Base-by-base conservation (phyloP, 2,329 filamentous ascomycete species). In the Xenosphaeropsis pyriputrescens region DNA sequence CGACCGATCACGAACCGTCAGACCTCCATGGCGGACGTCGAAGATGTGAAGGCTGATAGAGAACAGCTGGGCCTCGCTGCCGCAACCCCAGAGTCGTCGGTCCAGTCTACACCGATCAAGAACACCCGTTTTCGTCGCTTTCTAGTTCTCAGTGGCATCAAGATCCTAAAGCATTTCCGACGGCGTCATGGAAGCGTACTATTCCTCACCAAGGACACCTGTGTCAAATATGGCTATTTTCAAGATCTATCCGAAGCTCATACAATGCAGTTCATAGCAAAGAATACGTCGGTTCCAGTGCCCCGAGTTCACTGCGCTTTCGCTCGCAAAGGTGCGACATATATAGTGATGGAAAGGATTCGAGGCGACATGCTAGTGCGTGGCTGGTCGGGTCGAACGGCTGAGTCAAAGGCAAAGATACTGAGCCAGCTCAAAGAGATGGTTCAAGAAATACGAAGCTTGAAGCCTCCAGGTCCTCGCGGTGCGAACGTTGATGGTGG, bases 271-370 rank as follows among this genome's bases (percentile, higher is more conserved):
- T 60, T 58, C 37, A 45, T 62, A 34, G 46, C 48, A 11, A 40
- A 53, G 33, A 33, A 62, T 40, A 62, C 58, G 13, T 57, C 54
- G 30, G 55, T 61, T 37, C 56, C 58, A 2, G 54, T 60, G 5
- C 57, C 57, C 5, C 58, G 51, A 42, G 51, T 61, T 6, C 40
- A 50, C 22, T 61, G 55, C 43, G 49, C 57, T 19, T 63, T 62
- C 46, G 48, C 40, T 17, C 50, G 37, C 36, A 44, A 43, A 18
- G 48, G 44, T 5, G 18, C 12, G 19, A 57, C 53, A 2, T 63
- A 61, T 36, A 60, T 61, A 33, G 44, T 58, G 32, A 63, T 62
- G 57, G 52, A 59, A 46, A 53, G 53, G 38, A 56, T 62, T 15
- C 42, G 56, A 19, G 58, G 58, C n/a, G 45, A 56, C 4, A 56